phyloP scores from a whole-genome alignment of 495 filamentous ascomycete genomes.

The Poronia punctata region DNA sequence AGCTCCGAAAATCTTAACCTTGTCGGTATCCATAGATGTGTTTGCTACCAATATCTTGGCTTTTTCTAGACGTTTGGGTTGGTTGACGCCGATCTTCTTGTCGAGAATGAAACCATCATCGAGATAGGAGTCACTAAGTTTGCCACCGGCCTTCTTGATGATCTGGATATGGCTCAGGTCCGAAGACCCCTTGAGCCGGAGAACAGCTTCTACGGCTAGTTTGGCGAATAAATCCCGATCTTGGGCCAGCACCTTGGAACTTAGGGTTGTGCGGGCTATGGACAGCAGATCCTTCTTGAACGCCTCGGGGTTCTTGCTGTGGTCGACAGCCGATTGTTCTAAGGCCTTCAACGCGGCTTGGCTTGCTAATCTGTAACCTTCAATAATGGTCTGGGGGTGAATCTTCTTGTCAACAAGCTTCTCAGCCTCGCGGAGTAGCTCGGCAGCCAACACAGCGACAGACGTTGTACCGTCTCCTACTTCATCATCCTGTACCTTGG shows the following conservation, averaged over 20 bases:
- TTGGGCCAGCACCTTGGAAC: constrained; percentile 93
- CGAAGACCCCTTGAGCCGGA: constrained; percentile 82
- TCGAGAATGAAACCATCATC: constrained; percentile 98
- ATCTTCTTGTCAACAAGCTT: constrained; percentile 96
- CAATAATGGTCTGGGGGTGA: constrained; percentile 98
- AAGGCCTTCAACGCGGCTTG: constrained; percentile 78
- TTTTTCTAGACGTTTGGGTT: constrained; percentile 94
- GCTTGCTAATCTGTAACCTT: constrained; percentile 95
- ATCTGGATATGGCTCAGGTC: constrained; percentile 98
- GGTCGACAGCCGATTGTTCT: constrained; percentile 77
- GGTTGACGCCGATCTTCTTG: constrained; percentile 98
- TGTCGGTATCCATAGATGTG: constrained; percentile 98
- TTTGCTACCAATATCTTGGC: constrained; percentile 97
- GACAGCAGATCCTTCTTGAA: constrained; percentile 86
- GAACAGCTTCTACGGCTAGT: constrained; percentile 86
- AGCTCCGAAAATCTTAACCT: constrained; percentile 98
- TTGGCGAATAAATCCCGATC: constrained; percentile 88
- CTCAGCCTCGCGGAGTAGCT: constrained; percentile 92
- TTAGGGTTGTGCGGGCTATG: constrained; percentile 93
- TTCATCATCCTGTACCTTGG: constrained; percentile 98
- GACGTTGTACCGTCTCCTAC: constrained; percentile 87
- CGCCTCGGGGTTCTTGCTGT: constrained; percentile 69
- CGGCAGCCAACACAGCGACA: constrained; percentile 88
- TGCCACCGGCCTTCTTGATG: constrained; percentile 98
- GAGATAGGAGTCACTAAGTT: constrained; percentile 92